These are phyloP conservation scores for Citrus unshiu DNA, from an alignment of 345 rosid species.

Conservation along the genomic window DNA sequence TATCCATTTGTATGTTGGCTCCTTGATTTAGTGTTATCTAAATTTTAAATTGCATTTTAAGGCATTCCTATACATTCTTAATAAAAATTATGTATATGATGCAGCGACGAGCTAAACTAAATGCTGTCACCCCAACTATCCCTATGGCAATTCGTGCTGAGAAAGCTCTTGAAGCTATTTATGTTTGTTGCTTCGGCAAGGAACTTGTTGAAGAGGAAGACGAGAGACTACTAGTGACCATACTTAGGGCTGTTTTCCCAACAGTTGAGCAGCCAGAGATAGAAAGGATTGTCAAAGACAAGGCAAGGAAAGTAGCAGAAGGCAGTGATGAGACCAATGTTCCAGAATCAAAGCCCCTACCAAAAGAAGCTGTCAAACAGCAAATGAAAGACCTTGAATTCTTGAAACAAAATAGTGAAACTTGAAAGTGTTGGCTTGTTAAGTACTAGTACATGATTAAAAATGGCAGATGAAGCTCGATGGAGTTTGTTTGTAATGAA, in stretches of 20 bases:
- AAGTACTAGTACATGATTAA: not conserved
- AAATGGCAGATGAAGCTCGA: not conserved
- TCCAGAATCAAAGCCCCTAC: slow-evolving; percentile 50
- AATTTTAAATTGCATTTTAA: too few species aligned
- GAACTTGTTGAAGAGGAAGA: slow-evolving; percentile 78
- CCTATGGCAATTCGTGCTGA: slow-evolving; percentile 72
- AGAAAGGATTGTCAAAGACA: slow-evolving; percentile 56
- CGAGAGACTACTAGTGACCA: slow-evolving; percentile 48
- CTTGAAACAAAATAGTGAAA: slow-evolving; percentile 65
- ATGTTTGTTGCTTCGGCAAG: slow-evolving; percentile 72
- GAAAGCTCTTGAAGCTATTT: slow-evolving; percentile 88
- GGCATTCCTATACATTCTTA: not conserved
- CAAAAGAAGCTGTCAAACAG: slow-evolving; percentile 69
- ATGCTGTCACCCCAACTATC: slow-evolving; percentile 49
- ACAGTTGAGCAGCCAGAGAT: slow-evolving; percentile 48
- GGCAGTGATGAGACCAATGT: slow-evolving; percentile 42
- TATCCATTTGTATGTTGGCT: not conserved
- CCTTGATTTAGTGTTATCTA: not conserved
- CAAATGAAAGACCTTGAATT: slow-evolving; percentile 96
- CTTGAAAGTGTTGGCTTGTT: slow-evolving; percentile 20
- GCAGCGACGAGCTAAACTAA: slow-evolving; percentile 79
- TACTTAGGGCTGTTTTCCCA: slow-evolving; percentile 73
- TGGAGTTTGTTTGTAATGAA: not conserved
- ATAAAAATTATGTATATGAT: slow-evolving; percentile 3
- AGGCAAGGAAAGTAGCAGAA: slow-evolving; percentile 58